Percentiles rank a stretch among this genome's conserved stretches.
Evolutionary conservation across 2,329 filamentous ascomycete species (phyloP).

Genomic region (Epicoccum nigrum): DNA sequence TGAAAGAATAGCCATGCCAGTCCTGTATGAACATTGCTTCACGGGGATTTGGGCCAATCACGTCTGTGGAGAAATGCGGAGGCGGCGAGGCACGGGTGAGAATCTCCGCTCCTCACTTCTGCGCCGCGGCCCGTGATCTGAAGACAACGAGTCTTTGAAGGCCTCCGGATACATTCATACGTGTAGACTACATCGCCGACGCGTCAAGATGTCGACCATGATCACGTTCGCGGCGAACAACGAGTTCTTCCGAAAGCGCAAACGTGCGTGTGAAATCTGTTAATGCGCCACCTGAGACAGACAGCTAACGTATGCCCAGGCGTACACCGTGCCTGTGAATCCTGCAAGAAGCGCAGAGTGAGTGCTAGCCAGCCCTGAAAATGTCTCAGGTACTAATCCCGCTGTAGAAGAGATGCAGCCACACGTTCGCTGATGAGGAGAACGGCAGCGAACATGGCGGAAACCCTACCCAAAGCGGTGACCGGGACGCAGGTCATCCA

Average conservation of each 20-base stretch:
- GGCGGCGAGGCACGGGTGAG: constrained; percentile 11
- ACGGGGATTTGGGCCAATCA: constrained; percentile 9
- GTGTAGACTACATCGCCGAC: constrained; percentile 14
- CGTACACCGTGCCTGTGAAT: constrained; percentile 52
- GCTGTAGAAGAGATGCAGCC: constrained; percentile 50
- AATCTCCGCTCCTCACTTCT: constrained; percentile 21
- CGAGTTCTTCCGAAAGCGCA: constrained; percentile 53
- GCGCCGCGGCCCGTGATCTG: constrained; percentile 30
- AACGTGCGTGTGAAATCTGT: constrained; percentile 39
- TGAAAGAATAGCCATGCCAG: constrained; percentile 5
- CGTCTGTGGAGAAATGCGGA: constrained; percentile 18
- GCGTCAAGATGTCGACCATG: constrained; percentile 47
- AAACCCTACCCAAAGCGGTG: constrained; percentile 48
- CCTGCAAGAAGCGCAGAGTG: constrained; percentile 53
- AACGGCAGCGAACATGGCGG: constrained; percentile 42
- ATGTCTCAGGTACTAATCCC: constrained; percentile 6
- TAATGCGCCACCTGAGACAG: constrained; percentile 23
- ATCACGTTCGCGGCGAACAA: constrained; percentile 55
- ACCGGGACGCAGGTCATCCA: constrained; percentile 41
- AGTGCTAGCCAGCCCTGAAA: constrained; percentile 17
- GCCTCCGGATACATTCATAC: constrained; percentile 17
- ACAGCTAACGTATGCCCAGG: constrained; percentile 38
- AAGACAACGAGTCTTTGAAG: constrained; percentile 25
- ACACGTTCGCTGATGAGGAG: constrained; percentile 49
- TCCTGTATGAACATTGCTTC: constrained; percentile 8